Evolutionary conservation across 2,329 filamentous ascomycete species (phyloP).

Genomic region (Calonectria montana): DNA sequence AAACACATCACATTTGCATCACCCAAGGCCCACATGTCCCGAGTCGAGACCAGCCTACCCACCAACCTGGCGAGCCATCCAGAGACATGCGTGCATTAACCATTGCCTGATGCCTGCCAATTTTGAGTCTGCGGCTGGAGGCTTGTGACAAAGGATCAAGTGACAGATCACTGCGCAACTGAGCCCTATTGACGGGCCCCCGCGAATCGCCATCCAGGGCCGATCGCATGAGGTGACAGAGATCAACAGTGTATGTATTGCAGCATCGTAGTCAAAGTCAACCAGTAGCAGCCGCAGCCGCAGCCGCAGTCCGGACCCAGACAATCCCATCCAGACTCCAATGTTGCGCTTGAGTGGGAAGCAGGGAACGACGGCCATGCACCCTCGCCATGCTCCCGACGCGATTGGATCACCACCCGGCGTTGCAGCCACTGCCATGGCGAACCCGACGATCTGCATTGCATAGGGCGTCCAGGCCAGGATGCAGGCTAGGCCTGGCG

Average conservation of each 20-base stretch:
- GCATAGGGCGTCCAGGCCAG: neutral
- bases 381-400: neutral
- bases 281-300: neutral
- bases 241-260: neutral
- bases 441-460: neutral
- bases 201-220: neutral
- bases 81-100: neutral
- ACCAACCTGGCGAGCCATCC: neutral
- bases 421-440: neutral
- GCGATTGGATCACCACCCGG: neutral
- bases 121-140: neutral
- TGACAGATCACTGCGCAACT: neutral
- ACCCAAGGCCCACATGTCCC: constrained; percentile 3
- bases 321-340: neutral
- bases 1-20: neutral
- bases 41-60: neutral
- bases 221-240: neutral
- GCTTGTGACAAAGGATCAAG: neutral
- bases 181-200: neutral
- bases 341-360: neutral
- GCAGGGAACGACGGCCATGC: neutral
- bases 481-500: neutral
- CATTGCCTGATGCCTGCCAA: neutral
- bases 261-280: neutral
- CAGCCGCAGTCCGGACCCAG: neutral